Conservation (phyloP, 73 alveolate species). For the Paramecium sexaurelia region DNA sequence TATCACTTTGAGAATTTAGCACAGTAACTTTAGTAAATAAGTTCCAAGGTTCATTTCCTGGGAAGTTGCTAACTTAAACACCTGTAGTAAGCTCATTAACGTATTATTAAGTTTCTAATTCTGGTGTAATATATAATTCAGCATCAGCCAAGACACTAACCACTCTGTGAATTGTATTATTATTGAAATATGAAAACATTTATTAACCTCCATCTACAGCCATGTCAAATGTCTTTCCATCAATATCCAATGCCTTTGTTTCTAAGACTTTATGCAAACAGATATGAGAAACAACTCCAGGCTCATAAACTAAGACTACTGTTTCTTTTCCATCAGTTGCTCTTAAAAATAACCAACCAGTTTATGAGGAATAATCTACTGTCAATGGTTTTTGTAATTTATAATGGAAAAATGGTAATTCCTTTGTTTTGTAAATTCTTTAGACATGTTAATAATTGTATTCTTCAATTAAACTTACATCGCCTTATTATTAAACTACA, state of each 20-base stretch:
- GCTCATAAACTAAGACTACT: conserved; percentile 21
- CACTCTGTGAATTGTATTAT: conserved; percentile 8
- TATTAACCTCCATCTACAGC: conserved; percentile 19
- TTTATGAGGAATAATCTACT: not conserved
- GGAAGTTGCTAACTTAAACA: not conserved
- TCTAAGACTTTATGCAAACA: conserved; percentile 36
- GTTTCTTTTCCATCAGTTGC: conserved; percentile 38
- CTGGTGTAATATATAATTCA: not conserved
- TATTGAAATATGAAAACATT: conserved; percentile 18
- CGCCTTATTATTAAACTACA: not conserved
- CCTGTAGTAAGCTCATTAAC: not conserved
- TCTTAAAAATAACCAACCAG: conserved; percentile 45
- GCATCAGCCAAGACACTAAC: not conserved
- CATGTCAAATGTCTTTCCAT: conserved; percentile 27
- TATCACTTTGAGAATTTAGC: not conserved
- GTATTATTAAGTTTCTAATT: not conserved
- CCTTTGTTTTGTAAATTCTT: not conserved
- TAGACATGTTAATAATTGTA: not conserved
- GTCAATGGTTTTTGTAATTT: conserved; percentile 16
- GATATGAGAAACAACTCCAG: conserved; percentile 11
- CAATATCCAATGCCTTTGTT: not conserved
- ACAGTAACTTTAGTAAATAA: not conserved
- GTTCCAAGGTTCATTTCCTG: not conserved
- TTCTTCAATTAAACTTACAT: not conserved
- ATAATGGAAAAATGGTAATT: not conserved